Base-by-base conservation (phyloP, 257 asterid species). In the Solanum lycopersicoides region DNA sequence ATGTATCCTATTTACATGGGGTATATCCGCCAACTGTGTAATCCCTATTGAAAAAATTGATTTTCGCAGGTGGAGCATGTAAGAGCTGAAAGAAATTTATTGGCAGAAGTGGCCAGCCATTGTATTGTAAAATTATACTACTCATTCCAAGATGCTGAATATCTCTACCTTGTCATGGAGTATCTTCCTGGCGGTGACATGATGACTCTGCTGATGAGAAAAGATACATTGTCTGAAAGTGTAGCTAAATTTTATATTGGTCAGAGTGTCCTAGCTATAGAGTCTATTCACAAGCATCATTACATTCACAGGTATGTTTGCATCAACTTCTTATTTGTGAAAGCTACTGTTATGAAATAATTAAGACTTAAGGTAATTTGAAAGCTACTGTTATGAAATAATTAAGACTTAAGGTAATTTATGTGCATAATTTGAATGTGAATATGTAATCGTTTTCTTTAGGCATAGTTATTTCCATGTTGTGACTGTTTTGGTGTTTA, bases 131-230 rank as follows among this genome's bases (percentile, higher is more conserved):
- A 88, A 59, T 84, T 88, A 37, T 86, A 88, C 75, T 88, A 85
- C 50, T 88, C 90, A 59, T 88, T 88, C 85, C 90, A 88, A 88
- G 90, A 88, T 37, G 87, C 86, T 34, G 90, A 88, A 72, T 88
- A 82, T 82, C 89, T 87, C 23, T 87, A 87, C 79, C 89, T 88
- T 68, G 86, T 97, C 89, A 97, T 97, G 99, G 99, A 97, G 89
- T 95, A 97, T 89, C 97, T 97, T 83, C 99, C 98, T 89, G 99
- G 99, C 42, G 98, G 99, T 69, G 99, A 97, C 88, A 94, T 95
- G 97, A 95, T 97, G 99, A 95, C 98, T 87, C 93, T 97, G 90
- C 93, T 97, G 90, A 97, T 97, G 95, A 93, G 99, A 90, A 98
- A 88, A 53, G 90, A 88, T 50, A 88, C 53, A 39, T 59, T 88